Conservation (phyloP, 2,329 filamentous ascomycete genomes). For the Furcasterigmium sp. region DNA sequence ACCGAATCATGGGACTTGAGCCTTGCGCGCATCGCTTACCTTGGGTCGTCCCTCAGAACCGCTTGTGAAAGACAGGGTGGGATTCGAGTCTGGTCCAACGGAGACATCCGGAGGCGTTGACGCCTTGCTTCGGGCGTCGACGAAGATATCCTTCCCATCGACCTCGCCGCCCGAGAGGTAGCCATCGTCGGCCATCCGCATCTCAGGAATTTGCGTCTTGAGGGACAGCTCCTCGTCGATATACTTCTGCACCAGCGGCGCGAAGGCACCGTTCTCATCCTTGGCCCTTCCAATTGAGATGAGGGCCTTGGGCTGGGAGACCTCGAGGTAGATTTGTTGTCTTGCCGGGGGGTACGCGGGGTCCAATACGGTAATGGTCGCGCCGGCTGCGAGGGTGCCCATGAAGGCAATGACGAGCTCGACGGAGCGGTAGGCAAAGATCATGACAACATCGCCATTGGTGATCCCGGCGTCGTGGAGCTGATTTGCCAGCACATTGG, state of each 20-base stretch:
- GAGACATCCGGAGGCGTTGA: constrained; percentile 61
- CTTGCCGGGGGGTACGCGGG: constrained; percentile 76
- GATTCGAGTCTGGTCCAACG: constrained; percentile 80
- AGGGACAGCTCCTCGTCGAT: constrained; percentile 69
- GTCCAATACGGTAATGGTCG: constrained; percentile 65
- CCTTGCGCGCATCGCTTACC: constrained; percentile 11
- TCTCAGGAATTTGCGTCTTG: constrained; percentile 67
- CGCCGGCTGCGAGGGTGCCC: constrained; percentile 35
- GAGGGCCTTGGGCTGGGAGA: constrained; percentile 67
- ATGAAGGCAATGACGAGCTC: constrained; percentile 40
- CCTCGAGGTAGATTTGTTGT: constrained; percentile 79
- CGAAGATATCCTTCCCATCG: constrained; percentile 64
- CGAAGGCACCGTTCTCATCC: constrained; percentile 45
- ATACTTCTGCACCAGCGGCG: constrained; percentile 34
- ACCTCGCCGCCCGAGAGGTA: constrained; percentile 61
- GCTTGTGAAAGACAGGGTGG: constrained; percentile 69
- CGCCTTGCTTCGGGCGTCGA: constrained; percentile 42
- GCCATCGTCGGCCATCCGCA: constrained; percentile 71
- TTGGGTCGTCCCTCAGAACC: constrained; percentile 78
- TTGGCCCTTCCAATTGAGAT: constrained; percentile 70
- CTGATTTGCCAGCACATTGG: constrained; percentile 75
- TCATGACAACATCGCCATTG: constrained; percentile 87
- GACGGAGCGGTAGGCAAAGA: constrained; percentile 79
- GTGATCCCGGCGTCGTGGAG: constrained; percentile 68
- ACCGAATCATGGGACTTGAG: constrained; percentile 1